phyloP scores from a whole-genome alignment of 148 eudicot genomes.

The Rhododendron williamsianum region DNA sequence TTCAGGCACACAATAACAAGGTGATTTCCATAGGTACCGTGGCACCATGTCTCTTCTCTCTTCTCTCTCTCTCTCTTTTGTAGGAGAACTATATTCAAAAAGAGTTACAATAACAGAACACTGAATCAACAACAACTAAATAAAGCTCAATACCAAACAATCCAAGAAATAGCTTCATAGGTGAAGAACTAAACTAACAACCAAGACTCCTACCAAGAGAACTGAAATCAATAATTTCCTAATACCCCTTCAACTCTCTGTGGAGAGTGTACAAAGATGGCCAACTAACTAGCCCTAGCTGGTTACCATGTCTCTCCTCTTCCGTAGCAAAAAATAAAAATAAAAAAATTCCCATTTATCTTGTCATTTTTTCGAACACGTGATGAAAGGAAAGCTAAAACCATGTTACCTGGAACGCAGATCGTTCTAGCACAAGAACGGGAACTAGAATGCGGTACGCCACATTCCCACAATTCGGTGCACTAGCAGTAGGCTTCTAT shows the following conservation, averaged over 20 bases:
- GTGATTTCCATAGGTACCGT: neutral
- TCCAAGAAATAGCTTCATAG: neutral
- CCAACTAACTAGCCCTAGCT: neutral
- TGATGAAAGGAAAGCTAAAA: neutral
- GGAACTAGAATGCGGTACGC: neutral
- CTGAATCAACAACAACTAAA: neutral
- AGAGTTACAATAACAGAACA: neutral
- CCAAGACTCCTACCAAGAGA: neutral
- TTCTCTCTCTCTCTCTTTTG: neutral
- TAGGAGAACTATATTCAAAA: neutral
- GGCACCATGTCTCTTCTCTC: too few relatives aligned
- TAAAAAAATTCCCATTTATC: neutral
- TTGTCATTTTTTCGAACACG: neutral
- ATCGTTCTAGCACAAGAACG: neutral
- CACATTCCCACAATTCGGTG: neutral
- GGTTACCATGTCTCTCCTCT: neutral
- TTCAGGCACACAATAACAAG: neutral
- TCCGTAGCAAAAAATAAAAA: neutral
- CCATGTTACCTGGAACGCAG: neutral
- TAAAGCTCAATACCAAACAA: neutral
- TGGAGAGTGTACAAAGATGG: neutral
- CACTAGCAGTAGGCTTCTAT: neutral
- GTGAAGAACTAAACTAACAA: neutral
- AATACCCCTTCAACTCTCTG: neutral
- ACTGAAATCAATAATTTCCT: neutral